Evolutionary conservation across 352 stramenopile species (phyloP).

Genomic region (Phytophthora crassamura): DNA sequence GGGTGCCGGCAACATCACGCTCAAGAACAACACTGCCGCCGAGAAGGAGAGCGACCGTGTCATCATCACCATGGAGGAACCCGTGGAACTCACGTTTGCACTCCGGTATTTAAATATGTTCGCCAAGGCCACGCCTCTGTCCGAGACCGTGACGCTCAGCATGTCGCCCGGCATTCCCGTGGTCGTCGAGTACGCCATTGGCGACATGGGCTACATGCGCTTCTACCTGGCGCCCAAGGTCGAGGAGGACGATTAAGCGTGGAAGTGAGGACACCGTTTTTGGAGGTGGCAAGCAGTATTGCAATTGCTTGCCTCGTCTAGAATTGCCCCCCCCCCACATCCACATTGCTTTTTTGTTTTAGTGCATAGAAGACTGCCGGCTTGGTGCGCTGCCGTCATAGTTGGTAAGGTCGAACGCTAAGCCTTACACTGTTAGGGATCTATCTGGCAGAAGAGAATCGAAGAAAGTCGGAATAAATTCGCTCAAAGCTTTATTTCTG

Average conservation of each 20-base stretch:
- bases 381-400: background rate
- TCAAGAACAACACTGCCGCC: constrained; percentile 91
- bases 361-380: constrained; percentile 29
- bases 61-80: constrained; percentile 99
- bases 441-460: constrained; percentile 12
- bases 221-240: constrained; percentile 99
- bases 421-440: no score
- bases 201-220: constrained; percentile 97
- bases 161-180: constrained; percentile 98
- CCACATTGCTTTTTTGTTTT: constrained; percentile 18
- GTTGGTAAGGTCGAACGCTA: background rate
- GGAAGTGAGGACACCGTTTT: background rate
- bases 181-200: constrained; percentile 99
- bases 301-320: constrained; percentile 9
- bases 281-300: background rate
- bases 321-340: background rate
- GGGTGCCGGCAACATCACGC: constrained; percentile 96
- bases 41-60: constrained; percentile 92
- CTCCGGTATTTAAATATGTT: constrained; percentile 99
- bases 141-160: constrained; percentile 94
- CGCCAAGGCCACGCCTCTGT: constrained; percentile 98
- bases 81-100: constrained; percentile 98
- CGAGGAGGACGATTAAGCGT: constrained; percentile 95
- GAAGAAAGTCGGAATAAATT: constrained; percentile 16
- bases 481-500: constrained; percentile 17